Conservation (phyloP, 176 grass and related monocot genomes). For the Dendrocalamus sinicus region DNA sequence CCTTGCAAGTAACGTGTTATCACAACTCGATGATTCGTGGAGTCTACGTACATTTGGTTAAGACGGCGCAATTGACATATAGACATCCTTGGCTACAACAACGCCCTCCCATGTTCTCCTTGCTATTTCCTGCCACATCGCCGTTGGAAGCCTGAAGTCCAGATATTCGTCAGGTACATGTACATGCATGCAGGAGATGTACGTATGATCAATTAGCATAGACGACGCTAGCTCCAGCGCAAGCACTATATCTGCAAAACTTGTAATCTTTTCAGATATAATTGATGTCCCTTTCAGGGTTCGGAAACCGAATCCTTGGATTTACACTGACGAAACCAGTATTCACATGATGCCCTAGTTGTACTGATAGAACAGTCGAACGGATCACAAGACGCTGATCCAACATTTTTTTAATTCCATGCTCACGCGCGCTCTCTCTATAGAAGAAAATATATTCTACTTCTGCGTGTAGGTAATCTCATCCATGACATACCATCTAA, state of each 20-base stretch:
- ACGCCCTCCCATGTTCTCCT: background rate
- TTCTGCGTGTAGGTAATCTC: too few relatives aligned
- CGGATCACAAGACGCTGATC: constrained; percentile 3
- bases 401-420: background rate
- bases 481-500: too few relatives aligned
- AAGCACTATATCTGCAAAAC: background rate
- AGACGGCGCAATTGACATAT: constrained; percentile 39
- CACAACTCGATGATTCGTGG: constrained; percentile 27
- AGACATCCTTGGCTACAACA: constrained; percentile 24
- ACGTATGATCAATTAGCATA: background rate
- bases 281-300: constrained; percentile 25
- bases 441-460: too few relatives aligned
- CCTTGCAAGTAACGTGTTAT: constrained; percentile 49
- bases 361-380: constrained; percentile 18
- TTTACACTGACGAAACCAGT: background rate
- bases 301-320: constrained; percentile 8
- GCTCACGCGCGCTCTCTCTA: background rate
- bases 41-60: constrained; percentile 53
- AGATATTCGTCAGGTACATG: background rate
- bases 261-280: background rate
- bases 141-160: background rate
- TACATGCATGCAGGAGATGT: background rate
- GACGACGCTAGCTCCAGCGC: background rate
- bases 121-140: background rate
- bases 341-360: background rate